Base-by-base conservation (phyloP, 148 eudicot genomes). In the Tetragonia tetragonoides region DNA sequence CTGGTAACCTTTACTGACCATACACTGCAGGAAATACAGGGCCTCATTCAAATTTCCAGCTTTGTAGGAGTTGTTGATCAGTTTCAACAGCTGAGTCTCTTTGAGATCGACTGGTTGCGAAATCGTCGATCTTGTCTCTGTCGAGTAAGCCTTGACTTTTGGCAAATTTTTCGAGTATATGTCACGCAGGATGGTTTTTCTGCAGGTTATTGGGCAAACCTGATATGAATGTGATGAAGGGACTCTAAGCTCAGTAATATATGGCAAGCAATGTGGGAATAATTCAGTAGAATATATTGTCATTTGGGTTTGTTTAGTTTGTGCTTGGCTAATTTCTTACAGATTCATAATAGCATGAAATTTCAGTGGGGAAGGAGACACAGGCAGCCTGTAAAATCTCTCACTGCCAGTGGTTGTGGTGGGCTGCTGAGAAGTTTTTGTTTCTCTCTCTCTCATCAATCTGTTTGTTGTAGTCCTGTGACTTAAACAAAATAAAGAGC, bases 1-100 rank as follows among this genome's bases (percentile, higher is more conserved):
- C 74, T 85, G 82, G 75, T 78, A 83, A 67, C 96, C 93, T 74
- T 77, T 88, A 79, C 73, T 85, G 47, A 88, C 90, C 90, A 88
- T 68, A 23, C 81, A 62, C 41, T 91, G 85, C 54, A 89, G 89
- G 73, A 87, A 85, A 75, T 88, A 85, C 42, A 89, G 74, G 3
- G 89, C 83, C 66, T 91, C 93, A 47, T 79, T 87, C 68, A 63
- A 83, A 17, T 91, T 87, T 3, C 87, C 87, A 14, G 85, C 73
- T 70, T 87, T 89, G 78, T 87, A 88, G 16, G 91, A 86, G 80
- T 87, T 84, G 9, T 79, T 84, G 16, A 91, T 83, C 68, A 88
- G 56, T 81, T 89, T 89, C 24, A 75, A 76, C 77, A 87, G 75
- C 75, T 86, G 88, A 83, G 87, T 71, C 69, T 85, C 88, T 72